A percentile compares a stretch with the other conserved stretches of the same genome.
Evolutionary conservation across 2,329 filamentous ascomycete genomes (phyloP).

Genomic region (Sporothrix luriei): DNA sequence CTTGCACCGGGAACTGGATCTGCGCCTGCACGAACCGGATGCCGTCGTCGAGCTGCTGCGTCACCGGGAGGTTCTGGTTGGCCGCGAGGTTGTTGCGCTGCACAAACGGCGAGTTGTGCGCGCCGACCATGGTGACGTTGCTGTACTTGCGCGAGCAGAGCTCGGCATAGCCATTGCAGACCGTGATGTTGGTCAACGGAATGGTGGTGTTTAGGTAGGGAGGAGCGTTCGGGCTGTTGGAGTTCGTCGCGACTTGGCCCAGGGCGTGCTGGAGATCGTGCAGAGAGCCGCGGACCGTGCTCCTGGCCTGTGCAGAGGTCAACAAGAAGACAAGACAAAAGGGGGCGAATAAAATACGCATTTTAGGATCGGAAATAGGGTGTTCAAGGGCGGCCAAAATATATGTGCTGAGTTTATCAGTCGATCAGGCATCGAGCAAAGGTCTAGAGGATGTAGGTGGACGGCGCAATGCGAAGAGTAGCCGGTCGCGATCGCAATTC

Average conservation of each 20-base stretch:
- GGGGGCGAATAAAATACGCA: background rate
- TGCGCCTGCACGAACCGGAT: slow-evolving; percentile 66
- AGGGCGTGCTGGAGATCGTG: background rate
- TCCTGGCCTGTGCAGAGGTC: background rate
- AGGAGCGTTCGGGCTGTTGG: background rate
- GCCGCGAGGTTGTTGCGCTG: slow-evolving; percentile 69
- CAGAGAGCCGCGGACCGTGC: background rate
- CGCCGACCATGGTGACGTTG: slow-evolving; percentile 77
- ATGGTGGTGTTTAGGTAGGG: background rate
- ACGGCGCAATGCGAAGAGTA: background rate
- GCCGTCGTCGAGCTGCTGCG: slow-evolving; percentile 75
- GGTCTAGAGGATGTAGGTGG: background rate
- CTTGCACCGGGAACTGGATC: slow-evolving; percentile 57
- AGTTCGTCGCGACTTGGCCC: background rate
- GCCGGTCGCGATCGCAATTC: background rate
- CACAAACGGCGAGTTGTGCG: slow-evolving; percentile 82
- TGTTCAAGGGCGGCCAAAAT: background rate
- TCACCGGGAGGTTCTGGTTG: slow-evolving; percentile 72
- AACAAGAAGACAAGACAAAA: background rate
- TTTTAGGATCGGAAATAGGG: slow-evolving; percentile 2
- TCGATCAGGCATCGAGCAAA: background rate
- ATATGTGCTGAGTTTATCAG: background rate
- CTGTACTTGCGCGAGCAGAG: slow-evolving; percentile 76
- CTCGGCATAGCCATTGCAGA: slow-evolving; percentile 78
- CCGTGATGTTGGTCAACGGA: slow-evolving; percentile 39